Evolutionary conservation across 2,329 filamentous ascomycete species (phyloP).

Genomic region (Fusarium bactridioides): DNA sequence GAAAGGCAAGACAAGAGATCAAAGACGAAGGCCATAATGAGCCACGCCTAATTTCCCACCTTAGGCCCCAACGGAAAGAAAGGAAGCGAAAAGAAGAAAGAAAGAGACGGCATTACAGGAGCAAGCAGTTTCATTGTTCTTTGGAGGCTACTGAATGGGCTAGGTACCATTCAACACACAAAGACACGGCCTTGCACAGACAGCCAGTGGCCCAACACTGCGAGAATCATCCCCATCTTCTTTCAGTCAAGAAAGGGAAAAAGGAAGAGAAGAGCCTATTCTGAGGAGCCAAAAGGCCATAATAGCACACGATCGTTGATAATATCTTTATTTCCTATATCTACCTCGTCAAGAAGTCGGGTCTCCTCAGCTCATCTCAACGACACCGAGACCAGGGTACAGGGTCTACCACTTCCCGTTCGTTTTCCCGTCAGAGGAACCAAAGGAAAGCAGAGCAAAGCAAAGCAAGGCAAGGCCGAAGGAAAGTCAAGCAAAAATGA

Average conservation of each 20-base stretch:
- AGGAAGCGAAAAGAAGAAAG: conserved; percentile 10
- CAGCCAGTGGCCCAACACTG: conserved; percentile 27
- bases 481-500: conserved; percentile 30
- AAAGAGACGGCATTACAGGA: conserved; percentile 2
- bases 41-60: conserved; percentile 23
- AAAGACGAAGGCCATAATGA: conserved; percentile 37
- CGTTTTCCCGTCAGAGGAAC: conserved; percentile 27
- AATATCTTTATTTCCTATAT: conserved; percentile 11
- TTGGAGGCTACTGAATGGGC: conserved; percentile 31
- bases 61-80: conserved; percentile 27
- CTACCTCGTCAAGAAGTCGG: background rate
- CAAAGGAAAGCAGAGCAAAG: background rate
- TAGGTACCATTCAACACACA: conserved; percentile 21
- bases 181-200: conserved; percentile 34
- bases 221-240: conserved; percentile 15
- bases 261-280: background rate
- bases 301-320: background rate
- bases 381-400: conserved; percentile 14
- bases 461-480: background rate
- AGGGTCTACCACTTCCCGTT: conserved; percentile 19
- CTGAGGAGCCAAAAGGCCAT: background rate
- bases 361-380: conserved; percentile 4
- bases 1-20: conserved; percentile 10
- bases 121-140: conserved; percentile 38
- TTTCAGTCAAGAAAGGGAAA: conserved; percentile 21